Evolutionary conservation across 768 basidiomycete genomes (phyloP).

Genomic region (Multifurca ochricompacta): DNA sequence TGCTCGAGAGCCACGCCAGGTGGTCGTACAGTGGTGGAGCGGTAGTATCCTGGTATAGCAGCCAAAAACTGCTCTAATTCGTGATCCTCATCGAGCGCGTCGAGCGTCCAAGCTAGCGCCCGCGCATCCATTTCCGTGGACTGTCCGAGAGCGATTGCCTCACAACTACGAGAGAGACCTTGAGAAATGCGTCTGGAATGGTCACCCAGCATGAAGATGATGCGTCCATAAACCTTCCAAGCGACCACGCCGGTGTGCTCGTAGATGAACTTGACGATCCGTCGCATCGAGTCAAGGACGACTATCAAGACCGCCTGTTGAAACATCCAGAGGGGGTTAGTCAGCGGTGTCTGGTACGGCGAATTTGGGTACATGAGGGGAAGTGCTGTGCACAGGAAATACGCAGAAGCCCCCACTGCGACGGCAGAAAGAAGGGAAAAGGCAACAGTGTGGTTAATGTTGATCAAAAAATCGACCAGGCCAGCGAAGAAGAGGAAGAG

Average conservation of each 20-base stretch:
- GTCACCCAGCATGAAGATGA: neutral
- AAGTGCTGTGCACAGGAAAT: slow-evolving; percentile 7
- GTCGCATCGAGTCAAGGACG: slow-evolving; percentile 1
- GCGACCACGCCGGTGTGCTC: neutral
- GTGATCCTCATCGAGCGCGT: slow-evolving; percentile 12
- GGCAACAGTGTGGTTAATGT: slow-evolving; percentile 13
- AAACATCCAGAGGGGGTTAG: slow-evolving; percentile 5
- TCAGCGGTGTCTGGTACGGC: slow-evolving; percentile 19
- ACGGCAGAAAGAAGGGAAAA: slow-evolving; percentile 12
- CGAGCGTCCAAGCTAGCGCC: slow-evolving; percentile 5
- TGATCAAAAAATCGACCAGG: slow-evolving; percentile 14
- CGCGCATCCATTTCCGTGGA: slow-evolving; percentile 9
- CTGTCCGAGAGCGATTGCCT: slow-evolving; percentile 2
- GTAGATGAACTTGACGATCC: slow-evolving; percentile 4
- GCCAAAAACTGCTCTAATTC: slow-evolving; percentile 9
- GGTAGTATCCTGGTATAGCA: slow-evolving; percentile 14
- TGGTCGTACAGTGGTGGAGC: neutral
- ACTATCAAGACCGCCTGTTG: neutral
- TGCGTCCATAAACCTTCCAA: slow-evolving; percentile 4
- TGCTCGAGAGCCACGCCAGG: neutral
- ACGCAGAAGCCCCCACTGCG: slow-evolving; percentile 1
- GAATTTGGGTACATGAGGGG: slow-evolving; percentile 14
- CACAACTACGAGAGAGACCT: slow-evolving; percentile 4
- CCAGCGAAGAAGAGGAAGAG: slow-evolving; percentile 21
- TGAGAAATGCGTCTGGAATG: slow-evolving; percentile 6